Base-by-base conservation (phyloP, 192 early-diverging fungal species). In the Entomortierella chlamydospora region DNA sequence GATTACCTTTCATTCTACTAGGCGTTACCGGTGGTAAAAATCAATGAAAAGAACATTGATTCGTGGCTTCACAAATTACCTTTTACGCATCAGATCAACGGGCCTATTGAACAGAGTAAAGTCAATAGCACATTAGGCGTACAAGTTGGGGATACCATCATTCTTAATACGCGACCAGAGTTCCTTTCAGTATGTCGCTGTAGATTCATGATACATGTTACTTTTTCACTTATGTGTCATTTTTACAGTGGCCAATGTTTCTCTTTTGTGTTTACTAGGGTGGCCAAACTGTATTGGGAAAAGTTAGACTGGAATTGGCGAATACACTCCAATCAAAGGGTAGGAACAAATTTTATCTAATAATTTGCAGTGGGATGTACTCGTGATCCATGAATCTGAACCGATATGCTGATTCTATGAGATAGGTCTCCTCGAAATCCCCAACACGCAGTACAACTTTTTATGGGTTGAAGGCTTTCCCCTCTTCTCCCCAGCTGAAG, bases 401-500 rank as follows among this genome's bases (percentile, higher is more conserved):
- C 55, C 28, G n/a, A n/a, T n/a, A n/a, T n/a, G n/a, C n/a, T n/a
- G n/a, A n/a, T 54, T 23, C 9, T 54, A 31, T 26, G 15, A 4
- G 8, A 47, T 81, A 86, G 88, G 87, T 4, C 18, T 70, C 47
- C 57, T 92, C 26, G 50, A 69, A 11, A 86, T 92, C 37, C 79
- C 84, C 12, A 64, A 70, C 4, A 59, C 82, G 25, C 63, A 71
- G 23, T 88, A 85, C 74, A 87, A 91, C 47, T 96, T 97, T 67
- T 58, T 95, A 49, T 97, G 96, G 96, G 77, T 97, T 11, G 93
- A 95, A 59, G 90, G 91, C 25, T 97, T 97, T 64, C 96, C 96
- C 9, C 82, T 97, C 23, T 97, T 97, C 66, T 92, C 93, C 3
- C 90, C 90, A 2, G 85, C 91, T 34, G 86, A 83, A 5, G 87